Evolutionary conservation across 2,329 filamentous ascomycete species (phyloP), one percentile per base, ranked within the genome.

Genomic region (Cladophialophora chaetospira): DNA sequence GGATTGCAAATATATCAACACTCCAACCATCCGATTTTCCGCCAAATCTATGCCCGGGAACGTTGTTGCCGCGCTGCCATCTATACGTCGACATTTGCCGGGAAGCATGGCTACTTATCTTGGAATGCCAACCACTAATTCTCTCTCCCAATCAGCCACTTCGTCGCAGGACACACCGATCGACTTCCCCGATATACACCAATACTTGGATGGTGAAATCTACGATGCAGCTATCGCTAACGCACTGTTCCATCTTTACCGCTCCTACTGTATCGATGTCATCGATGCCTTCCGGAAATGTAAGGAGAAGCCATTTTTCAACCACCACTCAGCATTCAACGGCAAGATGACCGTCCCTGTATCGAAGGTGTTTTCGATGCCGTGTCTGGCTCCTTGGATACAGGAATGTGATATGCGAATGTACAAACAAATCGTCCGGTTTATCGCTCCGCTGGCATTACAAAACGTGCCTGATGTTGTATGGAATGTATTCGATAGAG

Each of bases 291-390:
- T 99, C 60, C 88, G 94, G 26, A 97, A 90, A 72, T 97, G 93
- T 79, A 95, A 94, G 69, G 91, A 97, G 72, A 96, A 96, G 75
- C 93, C 91, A 5, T 96, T 99, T 71, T 96, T 96, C 71, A 90
- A 95, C 64, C 83, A 97, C 13, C 96, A 95, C 71, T 92, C 89
- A 4, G 94, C 93, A 1, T 97, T 99, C 71, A 91, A 96, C 68
- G 94, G 94, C 53, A 97, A 92, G 1, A 82, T 99, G 67, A 99
- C 94, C 0, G 95, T 97, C 73, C 94, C 94, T 4, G 93, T 97
- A 2, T 91, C 97, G 72, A 97, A 95, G 72, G 77, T 99, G 2
- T 88, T 99, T 67, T 86, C 86, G 11, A 85, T 96, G 67, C 85
- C 88, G 2, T 86, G 86, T 53, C 78, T 97, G 53, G 90, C 91